Evolutionary conservation across 768 basidiomycete genomes (phyloP), one percentile per base, ranked within the genome.

Genomic region (Omphalotus guepiniiformis): DNA sequence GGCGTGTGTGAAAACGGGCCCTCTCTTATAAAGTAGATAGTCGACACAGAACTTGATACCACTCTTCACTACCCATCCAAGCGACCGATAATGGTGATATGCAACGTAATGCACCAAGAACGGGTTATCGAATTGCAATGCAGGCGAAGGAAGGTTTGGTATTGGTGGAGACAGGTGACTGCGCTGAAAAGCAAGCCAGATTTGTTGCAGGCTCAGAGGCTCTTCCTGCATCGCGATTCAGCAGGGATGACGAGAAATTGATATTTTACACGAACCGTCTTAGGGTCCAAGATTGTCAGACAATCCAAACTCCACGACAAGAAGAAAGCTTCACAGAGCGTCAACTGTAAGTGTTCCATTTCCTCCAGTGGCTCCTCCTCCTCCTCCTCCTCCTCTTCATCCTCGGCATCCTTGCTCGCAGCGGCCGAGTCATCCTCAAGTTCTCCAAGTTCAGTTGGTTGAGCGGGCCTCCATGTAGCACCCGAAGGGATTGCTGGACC

Each of bases 11-110:
- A 98, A 98, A 1, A 95, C 90, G 2, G 95, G 93, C 0, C 96
- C 96, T 11, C 89, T 80, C 56, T 91, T 93, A 64, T 99, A 99
- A 22, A 98, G 67, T 8, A 99, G 77, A 67, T 88, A 93, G 59
- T 99, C 96, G 30, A 87, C 88, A 57, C 94, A 97, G 66, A 99
- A 99, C 65, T 99, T 99, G 72, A 96, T 83, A 1, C 96, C 96
- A 23, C 83, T 82, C 65, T 93, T 92, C 53, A 96, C 84, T 16
- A 97, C 90, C 96, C 95, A 99, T 21, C 96, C 96, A 6, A 98
- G 75, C 3, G 93, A 93, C 13, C 95, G 82, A 60, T 88, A 98
- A 64, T 98, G 93, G 62, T 98, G 95, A 58, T 94, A 96, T 3
- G 81, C 82, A 40, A 85, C 82, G 57, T 97, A 99, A 58, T 89